These are phyloP conservation scores for Leccinum fibrillosum DNA, from an alignment of 768 basidiomycete species.

Conservation along the genomic window DNA sequence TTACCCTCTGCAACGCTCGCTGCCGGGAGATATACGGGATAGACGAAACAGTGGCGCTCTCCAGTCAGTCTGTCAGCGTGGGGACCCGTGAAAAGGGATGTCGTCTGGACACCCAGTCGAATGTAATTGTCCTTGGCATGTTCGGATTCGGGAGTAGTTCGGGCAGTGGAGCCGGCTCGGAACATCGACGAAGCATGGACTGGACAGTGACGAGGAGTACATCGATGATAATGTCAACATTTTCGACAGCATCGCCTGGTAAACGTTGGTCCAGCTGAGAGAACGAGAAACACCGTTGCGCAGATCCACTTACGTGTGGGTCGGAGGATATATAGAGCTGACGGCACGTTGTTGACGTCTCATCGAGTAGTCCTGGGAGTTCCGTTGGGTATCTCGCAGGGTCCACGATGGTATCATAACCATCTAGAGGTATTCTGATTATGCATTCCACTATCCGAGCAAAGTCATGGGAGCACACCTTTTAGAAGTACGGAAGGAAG, in stretches of 20 bases:
- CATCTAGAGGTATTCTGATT: slow-evolving; percentile 29
- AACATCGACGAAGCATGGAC: slow-evolving; percentile 44
- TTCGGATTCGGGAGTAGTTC: no score
- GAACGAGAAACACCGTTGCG: slow-evolving; percentile 25
- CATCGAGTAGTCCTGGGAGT: slow-evolving; percentile 24
- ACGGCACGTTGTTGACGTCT: slow-evolving; percentile 30
- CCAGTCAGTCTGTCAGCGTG: no score
- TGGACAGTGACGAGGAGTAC: slow-evolving; percentile 66
- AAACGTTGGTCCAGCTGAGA: not conserved
- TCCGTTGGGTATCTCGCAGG: slow-evolving; percentile 23
- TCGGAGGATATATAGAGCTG: slow-evolving; percentile 26
- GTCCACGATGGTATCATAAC: slow-evolving; percentile 30
- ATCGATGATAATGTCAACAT: slow-evolving; percentile 50
- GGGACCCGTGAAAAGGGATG: no score
- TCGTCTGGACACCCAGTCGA: no score
- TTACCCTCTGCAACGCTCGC: no score
- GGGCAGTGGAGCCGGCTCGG: slow-evolving; percentile 14
- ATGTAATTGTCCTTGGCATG: no score
- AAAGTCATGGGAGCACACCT: slow-evolving; percentile 27
- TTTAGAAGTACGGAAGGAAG: slow-evolving; percentile 34
- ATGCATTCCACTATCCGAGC: not conserved
- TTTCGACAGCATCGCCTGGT: not conserved
- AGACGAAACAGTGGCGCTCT: no score
- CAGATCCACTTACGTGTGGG: slow-evolving; percentile 24
- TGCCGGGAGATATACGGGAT: no score